Percentiles rank a stretch among this genome's conserved stretches.
These are phyloP conservation scores for Volvariella volvacea DNA, from an alignment of 1,284 basidiomycete genomes.

Conservation along the genomic window DNA sequence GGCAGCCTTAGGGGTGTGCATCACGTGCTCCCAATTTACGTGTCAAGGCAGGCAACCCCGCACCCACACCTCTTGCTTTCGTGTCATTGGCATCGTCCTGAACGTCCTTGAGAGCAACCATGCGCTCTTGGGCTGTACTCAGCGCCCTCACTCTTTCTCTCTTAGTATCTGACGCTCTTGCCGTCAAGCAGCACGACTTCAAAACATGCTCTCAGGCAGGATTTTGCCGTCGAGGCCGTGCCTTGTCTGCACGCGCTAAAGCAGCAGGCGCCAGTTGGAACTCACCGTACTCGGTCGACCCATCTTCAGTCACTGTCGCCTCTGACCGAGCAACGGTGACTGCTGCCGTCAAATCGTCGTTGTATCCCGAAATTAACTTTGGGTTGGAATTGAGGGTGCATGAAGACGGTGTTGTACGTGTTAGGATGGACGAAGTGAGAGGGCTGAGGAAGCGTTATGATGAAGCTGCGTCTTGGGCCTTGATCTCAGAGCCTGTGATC, in stretches of 20 bases:
- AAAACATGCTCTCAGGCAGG: conserved; percentile 87
- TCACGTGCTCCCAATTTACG: too few species aligned
- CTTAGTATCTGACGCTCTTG: conserved; percentile 28
- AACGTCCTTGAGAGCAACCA: conserved; percentile 9
- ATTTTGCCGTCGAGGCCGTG: conserved; percentile 86
- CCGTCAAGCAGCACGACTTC: conserved; percentile 78
- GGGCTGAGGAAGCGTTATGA: conserved; percentile 80
- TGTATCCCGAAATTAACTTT: conserved; percentile 82
- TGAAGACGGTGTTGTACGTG: conserved; percentile 76
- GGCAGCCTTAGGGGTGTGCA: too few species aligned
- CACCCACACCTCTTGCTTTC: too few species aligned
- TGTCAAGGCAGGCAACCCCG: too few species aligned
- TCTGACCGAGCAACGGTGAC: conserved; percentile 57
- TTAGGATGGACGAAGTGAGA: conserved; percentile 81
- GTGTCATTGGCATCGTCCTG: too few species aligned
- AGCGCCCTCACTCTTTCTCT: conserved; percentile 24
- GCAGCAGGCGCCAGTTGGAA: conserved; percentile 54
- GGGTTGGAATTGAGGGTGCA: conserved; percentile 76
- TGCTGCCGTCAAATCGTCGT: conserved; percentile 64
- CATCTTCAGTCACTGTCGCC: conserved; percentile 42
- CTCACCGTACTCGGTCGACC: conserved; percentile 79
- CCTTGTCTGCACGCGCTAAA: conserved; percentile 65
- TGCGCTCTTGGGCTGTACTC: conserved; percentile 32
- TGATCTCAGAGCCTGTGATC: conserved; percentile 62
- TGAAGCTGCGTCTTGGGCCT: conserved; percentile 83